A percentile compares a stretch with the other conserved stretches of the same genome.
Evolutionary conservation across 2,329 filamentous ascomycete genomes (phyloP).

Genomic region (Sclerotinia spermophila): DNA sequence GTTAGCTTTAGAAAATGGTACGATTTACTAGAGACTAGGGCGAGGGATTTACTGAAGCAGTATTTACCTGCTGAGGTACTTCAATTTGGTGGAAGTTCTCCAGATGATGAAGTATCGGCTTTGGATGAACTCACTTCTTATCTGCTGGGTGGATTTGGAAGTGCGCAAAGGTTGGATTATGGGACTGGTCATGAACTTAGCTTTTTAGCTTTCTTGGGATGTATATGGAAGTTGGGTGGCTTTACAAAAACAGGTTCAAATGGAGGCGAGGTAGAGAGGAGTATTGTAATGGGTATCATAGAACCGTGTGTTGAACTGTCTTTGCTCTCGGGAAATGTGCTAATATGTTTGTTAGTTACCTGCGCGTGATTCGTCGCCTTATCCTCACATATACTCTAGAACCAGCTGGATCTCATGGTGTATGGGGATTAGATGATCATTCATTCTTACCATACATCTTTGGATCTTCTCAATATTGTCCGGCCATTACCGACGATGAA

Average conservation of each 20-base stretch:
- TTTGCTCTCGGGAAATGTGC: conserved; percentile 6
- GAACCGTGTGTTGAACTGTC: conserved; percentile 63
- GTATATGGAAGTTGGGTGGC: conserved; percentile 83
- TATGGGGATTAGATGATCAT: conserved; percentile 98
- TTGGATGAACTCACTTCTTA: conserved; percentile 72
- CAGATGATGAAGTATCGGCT: conserved; percentile 42
- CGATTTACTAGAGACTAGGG: conserved; percentile 59
- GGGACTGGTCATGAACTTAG: conserved; percentile 95
- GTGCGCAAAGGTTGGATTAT: conserved; percentile 84
- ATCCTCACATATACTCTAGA: conserved; percentile 92
- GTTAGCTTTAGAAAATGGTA: conserved; percentile 85
- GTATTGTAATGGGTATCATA: conserved; percentile 76
- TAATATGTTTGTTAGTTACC: conserved; percentile 53
- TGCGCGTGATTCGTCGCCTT: conserved; percentile 74
- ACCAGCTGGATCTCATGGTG: conserved; percentile 91
- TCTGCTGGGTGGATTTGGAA: conserved; percentile 82
- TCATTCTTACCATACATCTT: conserved; percentile 93
- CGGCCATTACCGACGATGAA: conserved; percentile 62
- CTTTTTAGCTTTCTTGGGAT: conserved; percentile 86
- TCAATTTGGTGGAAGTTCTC: conserved; percentile 23
- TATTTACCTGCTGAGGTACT: conserved; percentile 50
- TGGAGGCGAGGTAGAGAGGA: conserved; percentile 63
- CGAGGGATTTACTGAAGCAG: conserved; percentile 53
- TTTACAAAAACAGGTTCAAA: conserved; percentile 56
- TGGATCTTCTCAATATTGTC: conserved; percentile 83